Conservation (phyloP, 169 alveolate species). For the Perkinsus marinus region DNA sequence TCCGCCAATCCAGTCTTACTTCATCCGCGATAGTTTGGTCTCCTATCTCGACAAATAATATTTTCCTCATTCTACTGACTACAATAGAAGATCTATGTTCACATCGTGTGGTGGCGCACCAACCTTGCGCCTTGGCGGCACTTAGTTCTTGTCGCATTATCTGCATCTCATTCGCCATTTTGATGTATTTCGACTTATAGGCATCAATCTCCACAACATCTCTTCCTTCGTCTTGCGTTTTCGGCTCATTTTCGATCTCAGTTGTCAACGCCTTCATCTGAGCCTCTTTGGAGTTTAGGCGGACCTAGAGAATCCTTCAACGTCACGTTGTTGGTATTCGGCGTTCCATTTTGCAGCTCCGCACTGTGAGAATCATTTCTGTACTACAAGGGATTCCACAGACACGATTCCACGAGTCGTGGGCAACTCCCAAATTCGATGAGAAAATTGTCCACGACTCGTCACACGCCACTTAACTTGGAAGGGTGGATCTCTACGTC, state of each 20-base stretch:
- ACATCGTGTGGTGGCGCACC: not conserved
- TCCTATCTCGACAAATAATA: not conserved
- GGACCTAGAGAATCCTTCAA: not conserved
- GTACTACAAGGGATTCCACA: too few species aligned
- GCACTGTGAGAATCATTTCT: too few species aligned
- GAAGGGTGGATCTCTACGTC: too few species aligned
- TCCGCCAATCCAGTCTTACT: not conserved
- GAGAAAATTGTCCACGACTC: too few species aligned
- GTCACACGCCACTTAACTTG: too few species aligned
- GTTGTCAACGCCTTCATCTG: not conserved
- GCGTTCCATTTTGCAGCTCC: too few species aligned
- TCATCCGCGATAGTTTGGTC: not conserved
- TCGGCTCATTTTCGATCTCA: not conserved
- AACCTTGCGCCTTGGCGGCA: not conserved
- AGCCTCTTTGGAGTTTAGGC: not conserved
- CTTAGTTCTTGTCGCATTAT: not conserved
- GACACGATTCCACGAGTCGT: too few species aligned
- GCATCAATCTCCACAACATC: not conserved
- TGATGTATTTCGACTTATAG: not conserved
- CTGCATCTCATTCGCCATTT: not conserved
- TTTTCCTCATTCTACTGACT: not conserved
- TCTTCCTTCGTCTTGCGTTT: not conserved
- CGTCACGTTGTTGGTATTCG: too few species aligned
- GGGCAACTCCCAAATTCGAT: too few species aligned
- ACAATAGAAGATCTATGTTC: not conserved